Evolutionary conservation across 192 early-diverging fungal genomes (phyloP).

Genomic region (Entomortierella beljakovae): DNA sequence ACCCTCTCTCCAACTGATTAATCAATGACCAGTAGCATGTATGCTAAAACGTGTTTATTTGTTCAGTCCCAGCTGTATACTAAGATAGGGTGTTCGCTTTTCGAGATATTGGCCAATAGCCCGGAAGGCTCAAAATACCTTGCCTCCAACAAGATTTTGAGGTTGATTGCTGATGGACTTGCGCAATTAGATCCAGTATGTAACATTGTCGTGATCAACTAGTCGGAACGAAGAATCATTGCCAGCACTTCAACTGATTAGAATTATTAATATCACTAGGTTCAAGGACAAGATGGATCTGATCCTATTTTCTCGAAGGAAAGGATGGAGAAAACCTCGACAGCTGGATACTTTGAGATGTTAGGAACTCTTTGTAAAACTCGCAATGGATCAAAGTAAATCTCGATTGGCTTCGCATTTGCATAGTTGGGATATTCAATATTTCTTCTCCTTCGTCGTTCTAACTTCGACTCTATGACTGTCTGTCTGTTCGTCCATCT

Average conservation of each 20-base stretch:
- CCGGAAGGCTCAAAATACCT: constrained; percentile 77
- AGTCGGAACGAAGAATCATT: no score
- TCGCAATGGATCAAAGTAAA: constrained; percentile 72
- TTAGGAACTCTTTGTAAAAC: constrained; percentile 72
- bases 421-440: no score
- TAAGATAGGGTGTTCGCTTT: constrained; percentile 74
- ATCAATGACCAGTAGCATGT: no score
- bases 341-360: constrained; percentile 83
- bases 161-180: constrained; percentile 80
- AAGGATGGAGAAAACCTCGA: constrained; percentile 76
- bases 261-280: no score
- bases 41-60: no score
- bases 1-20: neutral
- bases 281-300: constrained; percentile 54
- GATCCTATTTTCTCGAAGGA: constrained; percentile 82
- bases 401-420: neutral
- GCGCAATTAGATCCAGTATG: constrained; percentile 79
- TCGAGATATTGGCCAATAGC: constrained; percentile 71
- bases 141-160: constrained; percentile 73
- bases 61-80: constrained; percentile 55
- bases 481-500: neutral
- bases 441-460: no score
- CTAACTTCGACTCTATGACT: no score
- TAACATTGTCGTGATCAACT: neutral
- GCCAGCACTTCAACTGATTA: no score